These are phyloP conservation scores for Myxozyma geophila DNA, from an alignment of 805 yeast genomes.

Conservation along the genomic window DNA sequence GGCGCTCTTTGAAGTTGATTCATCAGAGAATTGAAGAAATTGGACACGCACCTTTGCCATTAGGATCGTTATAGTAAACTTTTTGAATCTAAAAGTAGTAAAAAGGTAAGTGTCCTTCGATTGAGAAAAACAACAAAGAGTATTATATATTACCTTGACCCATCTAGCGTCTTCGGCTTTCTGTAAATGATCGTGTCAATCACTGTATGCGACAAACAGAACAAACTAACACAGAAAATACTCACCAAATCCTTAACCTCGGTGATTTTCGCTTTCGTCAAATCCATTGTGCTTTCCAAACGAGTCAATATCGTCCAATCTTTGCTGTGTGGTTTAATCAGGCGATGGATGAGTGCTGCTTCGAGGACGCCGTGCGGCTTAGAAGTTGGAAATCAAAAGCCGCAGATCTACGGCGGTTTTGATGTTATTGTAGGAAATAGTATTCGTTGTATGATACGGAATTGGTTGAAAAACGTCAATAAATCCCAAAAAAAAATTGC, in stretches of 20 bases:
- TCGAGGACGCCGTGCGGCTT: no score
- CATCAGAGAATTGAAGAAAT: not conserved
- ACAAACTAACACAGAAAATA: not conserved
- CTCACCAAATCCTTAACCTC: constrained; percentile 31
- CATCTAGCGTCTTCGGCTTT: constrained; percentile 60
- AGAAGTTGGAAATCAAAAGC: no score
- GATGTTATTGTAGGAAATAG: no score
- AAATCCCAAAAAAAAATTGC: no score
- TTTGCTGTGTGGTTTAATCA: not conserved
- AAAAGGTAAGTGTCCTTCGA: constrained; percentile 28
- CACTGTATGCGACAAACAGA: not conserved
- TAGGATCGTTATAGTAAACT: constrained; percentile 72
- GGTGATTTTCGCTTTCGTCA: constrained; percentile 28
- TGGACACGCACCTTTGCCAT: constrained; percentile 52
- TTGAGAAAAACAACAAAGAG: no score
- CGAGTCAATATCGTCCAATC: not conserved
- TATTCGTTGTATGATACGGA: no score
- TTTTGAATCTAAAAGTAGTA: constrained; percentile 53
- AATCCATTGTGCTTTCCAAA: not conserved
- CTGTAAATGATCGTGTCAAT: constrained; percentile 20
- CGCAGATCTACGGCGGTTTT: no score
- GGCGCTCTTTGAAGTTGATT: not conserved
- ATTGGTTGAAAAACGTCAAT: no score
- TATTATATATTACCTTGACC: constrained; percentile 51
- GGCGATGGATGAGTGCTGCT: not conserved